Base-by-base conservation (phyloP, 2,329 filamentous ascomycete species). In the Colletotrichum gigasporum region DNA sequence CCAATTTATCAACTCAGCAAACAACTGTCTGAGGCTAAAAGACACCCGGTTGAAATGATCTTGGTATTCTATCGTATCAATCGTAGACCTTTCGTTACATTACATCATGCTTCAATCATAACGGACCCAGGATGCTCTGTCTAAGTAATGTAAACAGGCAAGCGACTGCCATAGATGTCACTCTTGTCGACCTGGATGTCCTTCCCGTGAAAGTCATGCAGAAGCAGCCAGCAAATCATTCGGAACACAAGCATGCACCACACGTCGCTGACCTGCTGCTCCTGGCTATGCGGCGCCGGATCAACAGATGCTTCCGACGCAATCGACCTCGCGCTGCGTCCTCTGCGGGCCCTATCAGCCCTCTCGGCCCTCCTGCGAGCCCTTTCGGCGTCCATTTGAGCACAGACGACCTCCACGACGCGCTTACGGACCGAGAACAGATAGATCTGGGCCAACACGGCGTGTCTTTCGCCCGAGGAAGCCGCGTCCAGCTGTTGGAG, bases 151-250 rank as follows among this genome's bases (percentile, higher is more conserved):
- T 73, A 79, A 1, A 78, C 73, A 0, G 77, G 76, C 51, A 78
- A 72, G 5, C 76, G 69, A 32, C 72, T 78, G 0, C 71, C 76
- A 18, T 72, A 74, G 1, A 76, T 64, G 45, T 78, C 74, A 10
- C 73, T 71, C 14, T 77, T 76, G 11, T 70, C 69, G 0, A 76
- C 68, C 34, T 76, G 73, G 1, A 73, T 60, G 59, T 79, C 77
- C 48, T 70, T 71, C 50, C 74, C 76, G 50, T 78, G 71, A 24
- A 78, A 79, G 44, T 78, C 74, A 53, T 79, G 76, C n/a, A 79
- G 54, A 26, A 75, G 67, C 9, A 78, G 30, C 77, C 77, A 78
- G 39, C 74, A 77, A 4, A 78, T 22, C 77, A 79, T 79, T 9
- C 76, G 67, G 39, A 78, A 78, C 0, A 79, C 68, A n/a, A 79